A percentile compares a stretch with the other conserved stretches of the same genome.
These are phyloP conservation scores for Chrysochromulina tobinii DNA, from an alignment of 78 protist species.

Conservation along the genomic window DNA sequence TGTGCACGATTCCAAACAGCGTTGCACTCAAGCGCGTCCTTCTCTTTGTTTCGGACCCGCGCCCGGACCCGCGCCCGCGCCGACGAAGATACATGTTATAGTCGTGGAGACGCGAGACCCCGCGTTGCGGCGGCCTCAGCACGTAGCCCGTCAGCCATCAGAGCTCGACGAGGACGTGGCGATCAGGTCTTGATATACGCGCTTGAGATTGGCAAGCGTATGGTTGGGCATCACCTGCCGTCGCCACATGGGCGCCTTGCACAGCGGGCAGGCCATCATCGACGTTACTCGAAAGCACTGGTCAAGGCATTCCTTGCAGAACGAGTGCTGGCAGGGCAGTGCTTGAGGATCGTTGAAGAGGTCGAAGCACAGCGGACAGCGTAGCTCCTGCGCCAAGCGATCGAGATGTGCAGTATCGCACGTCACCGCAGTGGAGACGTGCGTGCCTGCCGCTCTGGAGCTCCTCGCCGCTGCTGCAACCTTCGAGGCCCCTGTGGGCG, in stretches of 20 bases:
- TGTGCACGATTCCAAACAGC: too few species aligned
- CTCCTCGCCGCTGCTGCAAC: background rate
- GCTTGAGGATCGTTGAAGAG: background rate
- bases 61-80: too few species aligned
- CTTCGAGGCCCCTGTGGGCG: background rate
- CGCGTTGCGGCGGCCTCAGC: too few species aligned
- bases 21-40: too few species aligned
- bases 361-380: background rate
- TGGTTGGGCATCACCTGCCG: background rate
- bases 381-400: background rate
- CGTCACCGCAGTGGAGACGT: background rate
- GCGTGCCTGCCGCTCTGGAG: background rate
- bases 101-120: too few species aligned
- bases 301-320: background rate
- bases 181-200: background rate
- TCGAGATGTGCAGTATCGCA: background rate
- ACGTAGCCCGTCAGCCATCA: too few species aligned
- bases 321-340: background rate
- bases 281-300: background rate
- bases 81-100: too few species aligned
- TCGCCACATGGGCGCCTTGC: conserved; percentile 20
- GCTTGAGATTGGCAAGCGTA: background rate
- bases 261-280: background rate
- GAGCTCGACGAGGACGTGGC: too few species aligned
- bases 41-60: too few species aligned